Base-by-base conservation (phyloP, 192 early-diverging fungal genomes). In the Entomortierella parvispora region DNA sequence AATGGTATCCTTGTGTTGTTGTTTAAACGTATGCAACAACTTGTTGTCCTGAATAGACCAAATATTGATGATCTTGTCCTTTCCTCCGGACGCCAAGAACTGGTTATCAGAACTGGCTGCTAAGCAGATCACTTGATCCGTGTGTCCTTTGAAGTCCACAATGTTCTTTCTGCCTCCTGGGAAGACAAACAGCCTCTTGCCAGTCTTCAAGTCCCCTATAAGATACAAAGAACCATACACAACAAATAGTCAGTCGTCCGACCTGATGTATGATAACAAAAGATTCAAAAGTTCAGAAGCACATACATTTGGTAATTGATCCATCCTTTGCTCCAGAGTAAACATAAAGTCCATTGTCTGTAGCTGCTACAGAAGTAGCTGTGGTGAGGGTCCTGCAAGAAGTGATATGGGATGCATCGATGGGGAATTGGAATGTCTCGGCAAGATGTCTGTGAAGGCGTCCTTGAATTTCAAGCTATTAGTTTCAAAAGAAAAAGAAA, bases 251-350 rank as follows among this genome's bases (percentile, higher is more conserved):
- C 37, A 9, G 37, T 40, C 28, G n/a, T 3, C 20, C 15, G 11
- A 25, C 28, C 8, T 50, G 45, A 37, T 23, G 40, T 25, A 37
- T 29, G 32, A 52, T 51, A 22, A 31, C 3, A 46, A 2, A 4
- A 2, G 37, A 9, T 40, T 46, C 8, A n/a, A n/a, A n/a, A n/a
- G n/a, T n/a, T n/a, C n/a, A n/a, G n/a, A n/a, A n/a, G n/a, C n/a
- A n/a, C 42, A 83, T 81, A 87, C 89, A 99, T 82, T 97, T 97
- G 62, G 94, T 90, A 75, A 99, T 92, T 34, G 89, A 86, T 43
- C 92, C 95, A 80, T 98, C 98, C 83, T 99, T 99, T 29, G 92
- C 93, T 4, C 88, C 93, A 43, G 94, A 92, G 76, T 93, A 99
- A 33, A 95, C 84, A 62, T 82, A 86, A 32, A 81, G 71, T 32